These are phyloP conservation scores for Asterella californica DNA, from an alignment of 225 moss, liverwort and hornwort species.

Conservation along the genomic window DNA sequence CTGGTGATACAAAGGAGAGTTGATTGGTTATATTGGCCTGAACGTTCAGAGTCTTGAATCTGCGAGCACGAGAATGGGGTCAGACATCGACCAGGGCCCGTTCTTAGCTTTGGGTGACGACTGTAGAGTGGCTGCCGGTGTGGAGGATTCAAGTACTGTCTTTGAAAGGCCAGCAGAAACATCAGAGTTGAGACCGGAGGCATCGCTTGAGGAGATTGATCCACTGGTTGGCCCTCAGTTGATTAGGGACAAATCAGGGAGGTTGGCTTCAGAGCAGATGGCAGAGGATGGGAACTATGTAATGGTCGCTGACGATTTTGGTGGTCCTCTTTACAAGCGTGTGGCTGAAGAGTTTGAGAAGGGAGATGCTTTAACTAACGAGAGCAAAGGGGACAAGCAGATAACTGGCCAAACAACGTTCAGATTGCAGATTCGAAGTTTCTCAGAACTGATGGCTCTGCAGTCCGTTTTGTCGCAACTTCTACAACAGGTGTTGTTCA, in stretches of 20 bases:
- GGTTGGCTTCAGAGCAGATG: not conserved
- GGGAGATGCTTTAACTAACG: not conserved
- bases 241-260: constrained; percentile 8
- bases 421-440: constrained; percentile 58
- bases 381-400: constrained; percentile 1
- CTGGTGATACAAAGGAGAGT: not conserved
- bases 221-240: constrained; percentile 9
- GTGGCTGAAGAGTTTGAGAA: constrained; percentile 13
- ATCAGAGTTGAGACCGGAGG: constrained; percentile 18
- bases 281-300: constrained; percentile 19
- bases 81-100: constrained; percentile 34
- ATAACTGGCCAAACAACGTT: constrained; percentile 36
- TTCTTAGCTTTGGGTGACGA: constrained; percentile 31
- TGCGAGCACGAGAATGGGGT: not conserved
- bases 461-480: constrained; percentile 72
- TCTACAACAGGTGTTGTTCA: constrained; percentile 59
- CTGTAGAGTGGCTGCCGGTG: constrained; percentile 39
- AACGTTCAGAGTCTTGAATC: not conserved
- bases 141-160: constrained; percentile 24
- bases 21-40: not conserved
- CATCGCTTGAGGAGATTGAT: constrained; percentile 30
- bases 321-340: constrained; percentile 21
- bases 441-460: constrained; percentile 57
- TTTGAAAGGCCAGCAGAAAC: constrained; percentile 27
- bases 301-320: constrained; percentile 22